phyloP scores from a whole-genome alignment of 2,329 filamentous ascomycete species.

The Ramichloridium luteum region DNA sequence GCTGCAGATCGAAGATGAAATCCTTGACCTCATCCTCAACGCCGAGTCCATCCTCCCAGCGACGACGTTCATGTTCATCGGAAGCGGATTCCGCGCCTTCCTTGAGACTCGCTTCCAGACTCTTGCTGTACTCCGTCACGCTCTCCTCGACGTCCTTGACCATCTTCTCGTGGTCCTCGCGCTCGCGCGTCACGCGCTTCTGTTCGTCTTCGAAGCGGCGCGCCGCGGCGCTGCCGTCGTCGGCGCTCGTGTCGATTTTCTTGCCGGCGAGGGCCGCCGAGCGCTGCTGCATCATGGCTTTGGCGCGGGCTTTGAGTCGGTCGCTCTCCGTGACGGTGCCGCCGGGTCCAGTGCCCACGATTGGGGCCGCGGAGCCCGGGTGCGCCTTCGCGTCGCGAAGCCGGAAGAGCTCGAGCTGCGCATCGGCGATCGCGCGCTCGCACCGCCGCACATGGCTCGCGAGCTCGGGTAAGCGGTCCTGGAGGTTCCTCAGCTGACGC shows the following conservation, averaged over 20 bases:
- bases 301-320: constrained; percentile 84
- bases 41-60: constrained; percentile 92
- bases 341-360: constrained; percentile 86
- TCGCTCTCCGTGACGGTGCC: constrained; percentile 86
- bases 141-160: constrained; percentile 94
- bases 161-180: constrained; percentile 92
- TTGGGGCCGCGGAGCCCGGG: constrained; percentile 63
- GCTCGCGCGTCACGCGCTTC: constrained; percentile 66
- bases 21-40: constrained; percentile 95
- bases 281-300: constrained; percentile 97
- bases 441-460: constrained; percentile 84
- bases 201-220: constrained; percentile 83
- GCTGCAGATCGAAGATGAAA: constrained; percentile 93
- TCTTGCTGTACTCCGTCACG: constrained; percentile 72
- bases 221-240: constrained; percentile 66
- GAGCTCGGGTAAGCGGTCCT: constrained; percentile 80
- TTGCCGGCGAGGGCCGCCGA: constrained; percentile 84
- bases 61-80: constrained; percentile 77
- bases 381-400: constrained; percentile 86
- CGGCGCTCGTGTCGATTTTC: constrained; percentile 46
- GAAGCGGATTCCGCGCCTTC: constrained; percentile 63
- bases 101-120: constrained; percentile 78
- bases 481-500: constrained; percentile 76
- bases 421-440: constrained; percentile 85
- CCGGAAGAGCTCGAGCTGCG: constrained; percentile 82